Evolutionary conservation across 345 rosid species (phyloP), one percentile per base, ranked within the genome.

Genomic region (Arabis alpina): DNA sequence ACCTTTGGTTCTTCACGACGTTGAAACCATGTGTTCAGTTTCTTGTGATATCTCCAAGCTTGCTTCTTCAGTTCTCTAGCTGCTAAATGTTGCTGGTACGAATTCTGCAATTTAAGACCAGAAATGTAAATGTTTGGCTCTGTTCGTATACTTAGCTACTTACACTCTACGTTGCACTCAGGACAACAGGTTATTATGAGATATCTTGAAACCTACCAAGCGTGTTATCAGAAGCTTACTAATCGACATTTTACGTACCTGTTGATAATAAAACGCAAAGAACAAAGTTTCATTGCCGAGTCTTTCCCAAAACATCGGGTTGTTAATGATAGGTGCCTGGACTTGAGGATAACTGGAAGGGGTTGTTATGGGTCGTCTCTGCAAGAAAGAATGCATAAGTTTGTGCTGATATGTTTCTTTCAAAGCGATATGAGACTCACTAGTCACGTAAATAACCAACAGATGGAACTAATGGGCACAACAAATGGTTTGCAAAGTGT

Each of bases 31-130:
- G 92, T 86, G 73, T 83, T 85, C 74, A 88, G 87, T 73, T 88
- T 90, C 66, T 87, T 86, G 75, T 90, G 97, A 73, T 82, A 90
- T 82, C 97, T 85, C 97, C 97, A 90, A 16, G 92, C 83, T 68
- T 85, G 94, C 74, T 86, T 88, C 85, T 90, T 90, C 75, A 88
- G 82, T 81, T 86, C 97, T 79, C 77, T 90, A 25, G 97, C 94
- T 10, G 94, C 92, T 65, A 88, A 62, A 67, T 85, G 88, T 71
- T 90, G 97, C 74, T 88, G 94, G 70, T 76, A 88, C 13, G 94
- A 85, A 64, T 86, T 88, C 97, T 90, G 85, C 68, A 80, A 7
- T 47, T 47, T 47, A 47, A 47, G 9, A 14, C 15, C 25, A 8
- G 25, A 15, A 16, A 47, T 8, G 25, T 47, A 15, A 8, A 16